Evolutionary conservation across 2,329 filamentous ascomycete genomes (phyloP).

Genomic region (Fusarium sambucinum): DNA sequence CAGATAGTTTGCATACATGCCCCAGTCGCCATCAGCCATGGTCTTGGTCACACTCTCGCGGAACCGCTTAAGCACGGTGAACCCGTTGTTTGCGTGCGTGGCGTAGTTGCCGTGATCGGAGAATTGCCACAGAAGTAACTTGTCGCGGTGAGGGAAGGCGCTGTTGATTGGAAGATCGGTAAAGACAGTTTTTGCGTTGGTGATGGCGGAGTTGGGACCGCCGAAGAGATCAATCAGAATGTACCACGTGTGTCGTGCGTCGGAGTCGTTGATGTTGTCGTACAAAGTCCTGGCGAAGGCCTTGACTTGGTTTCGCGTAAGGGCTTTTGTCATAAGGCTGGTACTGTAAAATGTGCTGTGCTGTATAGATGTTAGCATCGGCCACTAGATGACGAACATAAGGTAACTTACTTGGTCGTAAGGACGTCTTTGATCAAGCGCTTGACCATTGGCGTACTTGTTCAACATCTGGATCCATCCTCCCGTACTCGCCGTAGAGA

Average conservation of each 20-base stretch:
- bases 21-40: constrained; percentile 50
- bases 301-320: constrained; percentile 41
- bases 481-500: constrained; percentile 30
- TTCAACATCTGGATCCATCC: constrained; percentile 47
- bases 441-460: constrained; percentile 35
- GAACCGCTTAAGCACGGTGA: constrained; percentile 52
- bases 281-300: constrained; percentile 41
- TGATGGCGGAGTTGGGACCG: constrained; percentile 54
- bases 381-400: too few species aligned
- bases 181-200: constrained; percentile 22
- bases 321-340: constrained; percentile 47
- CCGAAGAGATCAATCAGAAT: constrained; percentile 50
- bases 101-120: constrained; percentile 55
- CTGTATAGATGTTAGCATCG: constrained; percentile 32
- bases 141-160: constrained; percentile 57
- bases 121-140: constrained; percentile 65
- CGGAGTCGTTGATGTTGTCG: constrained; percentile 25
- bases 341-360: constrained; percentile 50
- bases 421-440: constrained; percentile 45
- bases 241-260: constrained; percentile 39
- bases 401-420: constrained; percentile 38
- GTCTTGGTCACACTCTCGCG: constrained; percentile 49
- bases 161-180: constrained; percentile 42
- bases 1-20: constrained; percentile 59
- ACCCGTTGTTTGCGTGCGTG: constrained; percentile 52